These are phyloP conservation scores for Nadsonia starkeyi-henricii DNA, from an alignment of 1,139 yeast genomes.

Conservation along the genomic window DNA sequence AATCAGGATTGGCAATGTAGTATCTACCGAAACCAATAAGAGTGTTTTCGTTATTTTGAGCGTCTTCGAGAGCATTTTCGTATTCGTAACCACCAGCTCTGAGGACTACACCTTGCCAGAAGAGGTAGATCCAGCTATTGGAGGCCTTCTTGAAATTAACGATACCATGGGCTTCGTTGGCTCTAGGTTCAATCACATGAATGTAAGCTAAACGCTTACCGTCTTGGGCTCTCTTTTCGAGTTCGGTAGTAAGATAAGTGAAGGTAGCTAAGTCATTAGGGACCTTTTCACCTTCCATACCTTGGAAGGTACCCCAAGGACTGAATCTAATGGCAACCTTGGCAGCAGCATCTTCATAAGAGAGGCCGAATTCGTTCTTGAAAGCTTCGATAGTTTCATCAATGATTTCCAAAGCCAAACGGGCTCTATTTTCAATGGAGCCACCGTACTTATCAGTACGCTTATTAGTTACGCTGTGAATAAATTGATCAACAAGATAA, in stretches of 20 bases:
- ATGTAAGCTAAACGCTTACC: slow-evolving; percentile 34
- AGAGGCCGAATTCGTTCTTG: no score
- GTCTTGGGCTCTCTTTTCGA: slow-evolving; percentile 24
- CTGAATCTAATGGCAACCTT: slow-evolving; percentile 45
- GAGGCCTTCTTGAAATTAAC: slow-evolving; percentile 5
- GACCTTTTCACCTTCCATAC: slow-evolving; percentile 20
- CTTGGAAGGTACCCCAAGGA: slow-evolving; percentile 33
- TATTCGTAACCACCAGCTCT: slow-evolving; percentile 28
- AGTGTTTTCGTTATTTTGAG: slow-evolving; percentile 25
- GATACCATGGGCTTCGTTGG: slow-evolving; percentile 9
- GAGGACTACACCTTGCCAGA: slow-evolving; percentile 29
- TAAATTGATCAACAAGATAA: slow-evolving; percentile 38
- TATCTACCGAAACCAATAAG: slow-evolving; percentile 34
- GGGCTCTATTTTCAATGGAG: slow-evolving; percentile 50
- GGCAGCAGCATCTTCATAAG: no score
- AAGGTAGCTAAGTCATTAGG: slow-evolving; percentile 12
- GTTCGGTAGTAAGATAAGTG: slow-evolving; percentile 18
- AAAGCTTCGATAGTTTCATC: slow-evolving; percentile 37
- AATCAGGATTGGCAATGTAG: slow-evolving; percentile 37
- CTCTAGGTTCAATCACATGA: slow-evolving; percentile 38
- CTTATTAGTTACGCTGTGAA: slow-evolving; percentile 36
- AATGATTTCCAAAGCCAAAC: slow-evolving; percentile 41
- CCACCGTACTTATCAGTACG: slow-evolving; percentile 67
- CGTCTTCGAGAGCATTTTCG: slow-evolving; percentile 16
- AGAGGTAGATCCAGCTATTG: slow-evolving; percentile 7